A percentile compares a stretch with the other conserved stretches of the same genome.
Conservation (phyloP, 257 asterid species). For the Petunia axillaris region DNA sequence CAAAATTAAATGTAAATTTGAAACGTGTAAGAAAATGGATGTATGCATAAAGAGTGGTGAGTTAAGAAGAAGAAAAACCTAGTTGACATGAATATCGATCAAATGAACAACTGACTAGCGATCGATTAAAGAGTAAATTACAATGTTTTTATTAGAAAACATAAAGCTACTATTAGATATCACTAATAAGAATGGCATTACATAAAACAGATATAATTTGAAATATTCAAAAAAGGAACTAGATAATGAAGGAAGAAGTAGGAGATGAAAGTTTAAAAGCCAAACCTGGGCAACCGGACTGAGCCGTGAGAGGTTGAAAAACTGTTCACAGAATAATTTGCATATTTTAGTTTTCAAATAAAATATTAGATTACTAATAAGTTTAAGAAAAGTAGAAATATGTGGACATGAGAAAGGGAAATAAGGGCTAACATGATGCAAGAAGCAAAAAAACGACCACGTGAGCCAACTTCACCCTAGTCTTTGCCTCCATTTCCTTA, state of each 20-base stretch:
- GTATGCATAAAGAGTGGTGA: too few relatives aligned
- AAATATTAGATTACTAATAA: too few relatives aligned
- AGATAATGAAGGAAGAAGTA: neutral
- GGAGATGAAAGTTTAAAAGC: neutral
- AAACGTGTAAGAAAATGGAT: too few relatives aligned
- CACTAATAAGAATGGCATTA: too few relatives aligned
- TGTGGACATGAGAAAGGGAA: neutral
- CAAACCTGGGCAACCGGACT: constrained; percentile 11
- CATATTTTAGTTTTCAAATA: neutral
- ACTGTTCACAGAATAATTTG: neutral
- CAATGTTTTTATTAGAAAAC: too few relatives aligned
- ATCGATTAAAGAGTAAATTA: too few relatives aligned
- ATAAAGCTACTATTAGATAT: too few relatives aligned
- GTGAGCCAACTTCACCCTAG: neutral
- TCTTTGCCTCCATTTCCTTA: neutral
- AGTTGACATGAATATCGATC: too few relatives aligned
- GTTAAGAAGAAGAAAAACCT: too few relatives aligned
- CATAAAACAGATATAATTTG: too few relatives aligned
- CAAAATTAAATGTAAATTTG: too few relatives aligned
- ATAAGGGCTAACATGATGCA: neutral
- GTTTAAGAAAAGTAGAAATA: neutral
- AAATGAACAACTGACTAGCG: too few relatives aligned
- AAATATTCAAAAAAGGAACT: neutral
- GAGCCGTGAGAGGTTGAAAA: constrained; percentile 10
- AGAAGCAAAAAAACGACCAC: constrained; percentile 5